A percentile compares a stretch with the other conserved stretches of the same genome.
These are phyloP conservation scores for Oryza nivara DNA, from an alignment of 176 grass and related monocot genomes.

Conservation along the genomic window DNA sequence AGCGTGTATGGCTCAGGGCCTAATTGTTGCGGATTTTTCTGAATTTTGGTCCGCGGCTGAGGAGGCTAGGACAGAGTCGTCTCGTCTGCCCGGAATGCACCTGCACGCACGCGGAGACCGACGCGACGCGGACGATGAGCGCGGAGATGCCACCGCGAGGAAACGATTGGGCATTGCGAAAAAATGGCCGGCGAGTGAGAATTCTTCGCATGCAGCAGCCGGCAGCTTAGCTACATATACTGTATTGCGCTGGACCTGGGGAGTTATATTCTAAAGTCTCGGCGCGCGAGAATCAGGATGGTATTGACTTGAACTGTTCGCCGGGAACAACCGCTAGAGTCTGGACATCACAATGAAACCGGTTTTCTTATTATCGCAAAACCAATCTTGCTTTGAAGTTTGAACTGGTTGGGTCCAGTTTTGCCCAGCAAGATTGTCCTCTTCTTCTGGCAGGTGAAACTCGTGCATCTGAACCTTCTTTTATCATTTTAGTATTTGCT, in stretches of 20 bases:
- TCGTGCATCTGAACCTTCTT: neutral
- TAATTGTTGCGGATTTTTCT: neutral
- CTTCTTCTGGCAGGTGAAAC: neutral
- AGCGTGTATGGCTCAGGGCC: neutral
- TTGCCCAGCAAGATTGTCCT: neutral
- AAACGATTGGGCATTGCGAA: neutral
- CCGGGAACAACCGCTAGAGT: neutral
- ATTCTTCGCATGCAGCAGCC: neutral
- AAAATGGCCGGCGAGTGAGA: neutral
- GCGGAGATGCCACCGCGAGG: neutral
- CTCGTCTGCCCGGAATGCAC: neutral
- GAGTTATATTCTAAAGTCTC: neutral
- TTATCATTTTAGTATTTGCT: neutral
- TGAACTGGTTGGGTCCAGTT: neutral
- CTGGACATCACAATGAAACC: too few species aligned
- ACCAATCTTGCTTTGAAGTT: neutral
- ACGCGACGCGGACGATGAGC: neutral
- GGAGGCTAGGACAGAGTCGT: neutral
- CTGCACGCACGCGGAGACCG: neutral
- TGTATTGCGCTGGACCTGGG: too few species aligned
- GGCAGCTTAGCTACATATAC: too few species aligned
- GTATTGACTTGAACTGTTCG: neutral
- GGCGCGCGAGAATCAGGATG: too few species aligned
- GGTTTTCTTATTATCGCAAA: too few species aligned
- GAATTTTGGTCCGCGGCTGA: constrained; percentile 2